Evolutionary conservation across 805 yeast species (phyloP).

Genomic region (Myxozyma vanderwaltii): DNA sequence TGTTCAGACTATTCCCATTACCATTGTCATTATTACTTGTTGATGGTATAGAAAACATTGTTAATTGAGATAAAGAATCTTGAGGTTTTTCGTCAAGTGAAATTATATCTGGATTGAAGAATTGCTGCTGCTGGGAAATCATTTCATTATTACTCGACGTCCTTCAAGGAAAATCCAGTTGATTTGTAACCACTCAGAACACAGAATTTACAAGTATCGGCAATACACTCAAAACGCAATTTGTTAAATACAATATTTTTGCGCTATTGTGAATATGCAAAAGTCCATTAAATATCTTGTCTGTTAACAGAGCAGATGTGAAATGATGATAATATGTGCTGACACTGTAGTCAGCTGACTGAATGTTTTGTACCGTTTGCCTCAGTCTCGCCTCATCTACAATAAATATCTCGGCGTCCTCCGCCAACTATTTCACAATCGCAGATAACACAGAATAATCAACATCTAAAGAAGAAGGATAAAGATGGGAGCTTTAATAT

Average conservation of each 20-base stretch:
- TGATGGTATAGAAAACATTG: background rate
- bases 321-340: too few relatives aligned
- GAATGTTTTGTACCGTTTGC: background rate
- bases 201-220: too few relatives aligned
- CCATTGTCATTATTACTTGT: background rate
- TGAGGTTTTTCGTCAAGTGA: background rate
- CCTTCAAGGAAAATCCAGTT: too few relatives aligned
- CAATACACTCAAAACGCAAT: too few relatives aligned
- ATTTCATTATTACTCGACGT: background rate
- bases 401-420: too few relatives aligned
- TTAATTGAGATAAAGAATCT: background rate
- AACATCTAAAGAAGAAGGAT: background rate
- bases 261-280: too few relatives aligned
- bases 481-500: slow-evolving; percentile 47
- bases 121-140: background rate
- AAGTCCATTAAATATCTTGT: too few relatives aligned
- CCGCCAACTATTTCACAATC: background rate
- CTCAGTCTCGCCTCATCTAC: background rate
- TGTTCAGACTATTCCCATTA: background rate
- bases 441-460: background rate
- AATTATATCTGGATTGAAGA: background rate
- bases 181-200: too few relatives aligned
- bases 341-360: background rate
- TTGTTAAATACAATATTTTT: too few relatives aligned
- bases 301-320: too few relatives aligned